These are phyloP conservation scores for Stropharia rugosoannulata DNA, from an alignment of 768 basidiomycete species.

Conservation along the genomic window DNA sequence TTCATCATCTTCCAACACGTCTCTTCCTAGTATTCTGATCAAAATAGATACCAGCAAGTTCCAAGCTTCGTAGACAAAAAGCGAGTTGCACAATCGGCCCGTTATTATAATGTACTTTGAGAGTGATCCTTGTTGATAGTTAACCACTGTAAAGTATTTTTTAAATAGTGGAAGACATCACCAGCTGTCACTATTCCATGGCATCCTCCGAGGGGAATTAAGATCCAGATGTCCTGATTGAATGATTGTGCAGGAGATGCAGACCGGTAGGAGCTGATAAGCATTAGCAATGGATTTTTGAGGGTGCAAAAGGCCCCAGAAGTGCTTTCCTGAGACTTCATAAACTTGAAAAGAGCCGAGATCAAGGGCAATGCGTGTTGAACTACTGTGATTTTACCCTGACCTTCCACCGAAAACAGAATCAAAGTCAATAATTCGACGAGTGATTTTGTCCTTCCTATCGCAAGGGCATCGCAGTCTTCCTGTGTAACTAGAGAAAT, in stretches of 20 bases:
- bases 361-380: slow-evolving; percentile 6
- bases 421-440: slow-evolving; percentile 12
- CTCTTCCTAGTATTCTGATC: slow-evolving; percentile 44
- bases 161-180: not conserved
- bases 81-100: slow-evolving; percentile 27
- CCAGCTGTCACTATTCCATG: slow-evolving; percentile 6
- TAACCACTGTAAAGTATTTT: not conserved
- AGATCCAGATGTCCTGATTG: slow-evolving; percentile 14
- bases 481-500: too few species aligned
- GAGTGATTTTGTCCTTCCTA: not conserved
- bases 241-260: not conserved
- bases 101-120: slow-evolving; percentile 18
- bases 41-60: slow-evolving; percentile 50
- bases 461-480: too few species aligned
- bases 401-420: not conserved
- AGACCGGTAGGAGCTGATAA: slow-evolving; percentile 2
- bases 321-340: not conserved
- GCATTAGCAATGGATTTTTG: slow-evolving; percentile 12
- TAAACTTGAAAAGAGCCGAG: not conserved
- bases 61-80: slow-evolving; percentile 52
- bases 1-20: slow-evolving; percentile 46
- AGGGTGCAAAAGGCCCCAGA: not conserved
- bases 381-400: not conserved
- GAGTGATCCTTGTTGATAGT: slow-evolving; percentile 14
- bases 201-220: not conserved